Evolutionary conservation across 73 alveolate species (phyloP).

Genomic region (Stentor roeselii): DNA sequence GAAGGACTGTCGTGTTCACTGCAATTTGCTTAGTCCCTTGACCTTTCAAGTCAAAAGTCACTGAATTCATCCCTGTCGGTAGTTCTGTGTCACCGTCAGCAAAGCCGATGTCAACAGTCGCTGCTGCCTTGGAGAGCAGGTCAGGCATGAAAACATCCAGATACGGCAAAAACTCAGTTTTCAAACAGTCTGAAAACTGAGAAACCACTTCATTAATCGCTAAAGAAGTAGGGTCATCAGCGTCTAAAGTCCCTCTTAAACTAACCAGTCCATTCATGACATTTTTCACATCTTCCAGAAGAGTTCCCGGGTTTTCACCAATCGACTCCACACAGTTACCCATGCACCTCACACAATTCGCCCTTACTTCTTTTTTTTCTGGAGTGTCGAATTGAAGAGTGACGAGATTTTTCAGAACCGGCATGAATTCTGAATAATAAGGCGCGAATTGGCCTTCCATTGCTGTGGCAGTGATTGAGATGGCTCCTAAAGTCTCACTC

Average conservation of each 20-base stretch:
- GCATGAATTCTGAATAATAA: not conserved
- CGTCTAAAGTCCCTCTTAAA: not conserved
- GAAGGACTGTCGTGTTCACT: conserved; percentile 10
- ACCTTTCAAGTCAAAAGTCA: conserved; percentile 6
- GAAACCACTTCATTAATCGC: conserved; percentile 20
- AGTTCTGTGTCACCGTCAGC: not conserved
- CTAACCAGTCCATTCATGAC: conserved; percentile 4
- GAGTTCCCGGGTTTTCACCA: conserved; percentile 6
- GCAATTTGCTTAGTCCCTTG: conserved; percentile 17
- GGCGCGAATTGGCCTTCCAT: conserved; percentile 1
- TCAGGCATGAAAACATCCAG: conserved; percentile 22
- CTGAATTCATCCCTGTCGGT: conserved; percentile 20
- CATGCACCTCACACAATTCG: conserved; percentile 8
- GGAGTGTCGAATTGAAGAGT: not conserved
- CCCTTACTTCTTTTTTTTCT: conserved; percentile 1
- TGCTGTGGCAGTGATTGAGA: conserved; percentile 10
- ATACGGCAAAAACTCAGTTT: not conserved
- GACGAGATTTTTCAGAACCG: not conserved
- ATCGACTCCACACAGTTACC: not conserved
- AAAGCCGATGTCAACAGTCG: conserved; percentile 2
- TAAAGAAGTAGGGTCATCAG: conserved; percentile 17
- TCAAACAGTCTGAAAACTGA: conserved; percentile 6
- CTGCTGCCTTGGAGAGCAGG: not conserved
- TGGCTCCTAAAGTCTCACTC: conserved; percentile 6
- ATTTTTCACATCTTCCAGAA: not conserved